Conservation (phyloP, 1,139 yeast genomes). For the Protomyces lactucae-debilis region DNA sequence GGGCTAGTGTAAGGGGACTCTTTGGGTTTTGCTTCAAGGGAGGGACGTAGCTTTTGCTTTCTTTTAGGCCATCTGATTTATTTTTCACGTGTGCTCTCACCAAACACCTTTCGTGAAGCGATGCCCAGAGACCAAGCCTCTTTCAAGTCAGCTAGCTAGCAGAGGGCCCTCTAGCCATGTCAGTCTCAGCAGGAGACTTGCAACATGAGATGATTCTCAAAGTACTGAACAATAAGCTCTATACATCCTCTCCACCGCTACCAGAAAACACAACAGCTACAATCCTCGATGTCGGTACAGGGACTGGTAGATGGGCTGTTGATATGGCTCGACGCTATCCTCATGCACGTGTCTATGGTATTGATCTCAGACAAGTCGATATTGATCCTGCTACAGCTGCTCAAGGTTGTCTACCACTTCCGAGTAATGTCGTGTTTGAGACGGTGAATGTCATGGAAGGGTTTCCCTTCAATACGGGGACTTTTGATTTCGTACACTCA, state of each 20-base stretch:
- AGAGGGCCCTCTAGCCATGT: neutral
- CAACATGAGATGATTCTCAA: slow-evolving; percentile 19
- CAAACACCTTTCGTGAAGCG: no score
- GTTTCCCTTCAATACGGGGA: slow-evolving; percentile 26
- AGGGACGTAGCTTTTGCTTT: no score
- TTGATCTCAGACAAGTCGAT: slow-evolving; percentile 27
- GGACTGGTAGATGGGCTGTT: slow-evolving; percentile 31
- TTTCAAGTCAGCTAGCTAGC: no score
- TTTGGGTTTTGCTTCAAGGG: no score
- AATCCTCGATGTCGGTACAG: slow-evolving; percentile 30
- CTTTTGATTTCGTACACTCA: slow-evolving; percentile 30
- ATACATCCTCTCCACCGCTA: slow-evolving; percentile 2
- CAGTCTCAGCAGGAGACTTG: neutral
- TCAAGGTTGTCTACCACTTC: neutral
- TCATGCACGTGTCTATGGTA: slow-evolving; percentile 27
- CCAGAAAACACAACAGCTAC: slow-evolving; percentile 1
- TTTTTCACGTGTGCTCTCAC: no score
- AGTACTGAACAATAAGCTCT: neutral
- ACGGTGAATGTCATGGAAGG: slow-evolving; percentile 30
- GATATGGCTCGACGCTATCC: slow-evolving; percentile 30
- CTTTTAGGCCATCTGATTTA: no score
- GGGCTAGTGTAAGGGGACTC: neutral
- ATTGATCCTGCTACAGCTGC: neutral
- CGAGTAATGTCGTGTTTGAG: slow-evolving; percentile 27
- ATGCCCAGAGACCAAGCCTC: no score